Evolutionary conservation across 305 asterid genomes (phyloP), one percentile per base, ranked within the genome.

Genomic region (Stenogyne calaminthoides): DNA sequence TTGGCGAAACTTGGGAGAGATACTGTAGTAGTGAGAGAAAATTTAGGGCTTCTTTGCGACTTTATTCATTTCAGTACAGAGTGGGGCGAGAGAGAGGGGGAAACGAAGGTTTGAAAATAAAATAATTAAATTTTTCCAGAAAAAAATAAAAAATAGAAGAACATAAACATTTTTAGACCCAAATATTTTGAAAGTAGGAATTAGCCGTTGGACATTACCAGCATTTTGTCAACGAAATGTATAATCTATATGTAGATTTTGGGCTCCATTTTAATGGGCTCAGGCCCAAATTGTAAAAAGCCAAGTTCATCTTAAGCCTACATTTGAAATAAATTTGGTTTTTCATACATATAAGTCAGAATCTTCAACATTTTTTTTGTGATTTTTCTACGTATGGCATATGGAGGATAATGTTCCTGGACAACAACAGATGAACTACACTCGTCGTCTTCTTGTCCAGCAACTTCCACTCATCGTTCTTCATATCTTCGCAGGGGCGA

Each of bases 51-150:
- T 76, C 15, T 62, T 64, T 32, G 46, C 49, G 77, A 9, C 39
- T 71, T 36, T 54, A 42, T 72, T 76, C 84, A 73, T 69, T 29
- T 29, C 64, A 58, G 64, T 80, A 58, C 71, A 69, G 81, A 29
- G 29, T 25, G 29, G 64, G 79, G 56, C 72, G 15, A 72, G 78
- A 76, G 74, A 40, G 77, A 77, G 65, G 49, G 80, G 80, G 69
- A 77, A 67, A 61, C 29, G 75, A 76, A 74, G 67, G 85, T 75
- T 82, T 85, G 84, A 69, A 91, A 77, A 78, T 72, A 82, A 72
- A 83, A 82, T 70, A 80, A 71, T 81, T 78, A 75, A 73, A 8
- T 64, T 34, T 47, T 40, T 67, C 81, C 82, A 6, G 16, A 14
- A 10, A 22, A 14, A 10, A 34, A 55, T 0, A 19, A 9, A 55